These are phyloP conservation scores for Trypanosoma scelopori DNA, from an alignment of 208 protist genomes.

Conservation along the genomic window DNA sequence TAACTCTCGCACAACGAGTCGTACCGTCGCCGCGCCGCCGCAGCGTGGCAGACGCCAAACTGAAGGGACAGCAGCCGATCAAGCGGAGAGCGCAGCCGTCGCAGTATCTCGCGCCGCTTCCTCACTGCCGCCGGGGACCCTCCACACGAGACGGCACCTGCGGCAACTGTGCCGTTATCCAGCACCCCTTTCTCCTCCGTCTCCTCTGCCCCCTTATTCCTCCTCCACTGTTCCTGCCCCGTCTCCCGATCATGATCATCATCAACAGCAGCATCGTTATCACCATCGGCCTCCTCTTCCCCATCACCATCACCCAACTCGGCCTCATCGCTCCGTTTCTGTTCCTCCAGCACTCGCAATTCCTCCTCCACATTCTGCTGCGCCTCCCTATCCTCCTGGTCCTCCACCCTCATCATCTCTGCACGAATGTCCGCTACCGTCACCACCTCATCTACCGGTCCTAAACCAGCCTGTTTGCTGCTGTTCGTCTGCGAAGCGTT, in stretches of 20 bases:
- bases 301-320: constrained; percentile 44
- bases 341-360: constrained; percentile 43
- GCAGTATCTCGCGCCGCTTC: constrained; percentile 48
- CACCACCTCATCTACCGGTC: neutral
- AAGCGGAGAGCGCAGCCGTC: constrained; percentile 41
- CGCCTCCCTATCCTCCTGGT: constrained; percentile 75
- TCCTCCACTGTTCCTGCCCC: constrained; percentile 1
- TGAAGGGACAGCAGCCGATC: constrained; percentile 54
- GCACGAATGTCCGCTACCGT: constrained; percentile 41
- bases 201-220: neutral
- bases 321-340: constrained; percentile 24
- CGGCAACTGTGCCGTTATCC: neutral
- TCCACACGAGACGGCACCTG: constrained; percentile 15
- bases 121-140: constrained; percentile 34
- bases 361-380: constrained; percentile 62
- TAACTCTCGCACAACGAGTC: constrained; percentile 51
- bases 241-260: constrained; percentile 26
- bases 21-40: constrained; percentile 52
- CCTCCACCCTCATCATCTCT: constrained; percentile 72
- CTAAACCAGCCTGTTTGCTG: neutral
- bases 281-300: constrained; percentile 34
- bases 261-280: constrained; percentile 27
- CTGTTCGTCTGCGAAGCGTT: neutral
- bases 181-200: neutral
- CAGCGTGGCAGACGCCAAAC: constrained; percentile 54